phyloP scores from a whole-genome alignment of 805 yeast genomes.

The Kazachstania kunashirensis region DNA sequence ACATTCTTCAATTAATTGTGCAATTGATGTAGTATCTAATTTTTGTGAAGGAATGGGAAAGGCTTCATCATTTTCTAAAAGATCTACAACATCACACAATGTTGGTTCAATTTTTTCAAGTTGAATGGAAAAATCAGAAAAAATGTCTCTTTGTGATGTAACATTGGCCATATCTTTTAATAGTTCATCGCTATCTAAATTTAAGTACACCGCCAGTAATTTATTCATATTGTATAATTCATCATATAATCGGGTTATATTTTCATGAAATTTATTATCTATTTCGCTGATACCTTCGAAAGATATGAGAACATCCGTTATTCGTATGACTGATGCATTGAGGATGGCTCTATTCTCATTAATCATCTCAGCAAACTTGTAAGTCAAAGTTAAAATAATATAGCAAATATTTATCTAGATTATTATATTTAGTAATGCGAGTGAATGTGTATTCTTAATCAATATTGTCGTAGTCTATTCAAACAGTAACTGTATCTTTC shows the following conservation, averaged over 20 bases:
- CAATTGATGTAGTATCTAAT: constrained; percentile 10
- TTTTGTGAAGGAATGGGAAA: not conserved
- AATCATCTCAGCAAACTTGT: too few species aligned
- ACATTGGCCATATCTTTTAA: constrained; percentile 1
- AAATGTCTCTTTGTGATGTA: not conserved
- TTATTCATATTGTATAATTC: not conserved
- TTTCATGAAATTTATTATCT: not conserved
- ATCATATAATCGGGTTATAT: not conserved
- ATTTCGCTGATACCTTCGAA: not conserved
- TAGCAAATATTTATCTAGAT: too few species aligned
- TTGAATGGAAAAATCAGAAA: constrained; percentile 18
- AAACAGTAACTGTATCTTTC: too few species aligned
- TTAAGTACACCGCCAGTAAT: not conserved
- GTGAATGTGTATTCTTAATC: too few species aligned
- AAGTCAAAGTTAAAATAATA: too few species aligned
- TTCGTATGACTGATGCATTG: not conserved
- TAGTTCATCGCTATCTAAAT: not conserved
- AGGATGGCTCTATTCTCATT: not conserved
- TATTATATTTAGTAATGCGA: too few species aligned
- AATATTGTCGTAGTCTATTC: too few species aligned
- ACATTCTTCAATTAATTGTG: constrained; percentile 28
- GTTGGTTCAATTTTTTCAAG: constrained; percentile 30
- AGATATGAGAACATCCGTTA: not conserved
- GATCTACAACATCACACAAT: constrained; percentile 29
- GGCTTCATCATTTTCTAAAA: constrained; percentile 23